A percentile compares a stretch with the other conserved stretches of the same genome.
Conservation (phyloP, 1,284 basidiomycete species). For the Cystobasidium pallidum region DNA sequence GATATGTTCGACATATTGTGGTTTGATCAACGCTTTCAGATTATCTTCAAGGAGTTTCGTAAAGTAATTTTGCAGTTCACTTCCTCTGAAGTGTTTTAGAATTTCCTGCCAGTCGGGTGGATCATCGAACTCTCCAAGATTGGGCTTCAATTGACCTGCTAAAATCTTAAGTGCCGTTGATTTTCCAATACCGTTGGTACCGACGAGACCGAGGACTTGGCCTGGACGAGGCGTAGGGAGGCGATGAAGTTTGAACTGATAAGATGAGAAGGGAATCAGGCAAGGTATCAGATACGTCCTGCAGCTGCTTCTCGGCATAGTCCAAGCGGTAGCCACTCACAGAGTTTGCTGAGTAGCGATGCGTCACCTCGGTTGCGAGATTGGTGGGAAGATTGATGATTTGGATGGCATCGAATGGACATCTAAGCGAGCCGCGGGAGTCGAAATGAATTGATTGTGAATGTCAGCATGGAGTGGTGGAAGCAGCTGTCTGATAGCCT, state of each 20-base stretch:
- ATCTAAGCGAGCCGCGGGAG: conserved; percentile 63
- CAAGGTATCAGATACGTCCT: no score
- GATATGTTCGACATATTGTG: conserved; percentile 98
- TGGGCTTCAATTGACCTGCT: conserved; percentile 92
- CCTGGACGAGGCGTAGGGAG: conserved; percentile 92
- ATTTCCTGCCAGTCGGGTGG: conserved; percentile 98
- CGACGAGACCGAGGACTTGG: conserved; percentile 92
- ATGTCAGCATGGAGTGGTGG: background rate
- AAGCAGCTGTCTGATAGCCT: background rate
- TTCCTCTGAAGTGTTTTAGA: conserved; percentile 93
- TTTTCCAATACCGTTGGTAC: conserved; percentile 98
- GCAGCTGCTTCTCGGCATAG: no score
- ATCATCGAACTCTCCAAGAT: conserved; percentile 86
- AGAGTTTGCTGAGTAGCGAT: conserved; percentile 94
- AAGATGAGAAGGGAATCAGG: background rate
- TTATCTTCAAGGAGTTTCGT: conserved; percentile 98
- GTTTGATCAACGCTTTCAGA: conserved; percentile 95
- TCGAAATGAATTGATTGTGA: background rate
- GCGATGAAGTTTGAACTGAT: conserved; percentile 89
- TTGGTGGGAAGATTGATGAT: conserved; percentile 98
- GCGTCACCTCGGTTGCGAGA: conserved; percentile 88
- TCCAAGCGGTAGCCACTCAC: conserved; percentile 2
- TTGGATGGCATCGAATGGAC: conserved; percentile 94
- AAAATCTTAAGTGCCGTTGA: conserved; percentile 93
- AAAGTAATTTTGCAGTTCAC: conserved; percentile 96